A percentile compares a stretch with the other conserved stretches of the same genome.
phyloP scores from a whole-genome alignment of 768 basidiomycete genomes.

The Trametes meyenii region DNA sequence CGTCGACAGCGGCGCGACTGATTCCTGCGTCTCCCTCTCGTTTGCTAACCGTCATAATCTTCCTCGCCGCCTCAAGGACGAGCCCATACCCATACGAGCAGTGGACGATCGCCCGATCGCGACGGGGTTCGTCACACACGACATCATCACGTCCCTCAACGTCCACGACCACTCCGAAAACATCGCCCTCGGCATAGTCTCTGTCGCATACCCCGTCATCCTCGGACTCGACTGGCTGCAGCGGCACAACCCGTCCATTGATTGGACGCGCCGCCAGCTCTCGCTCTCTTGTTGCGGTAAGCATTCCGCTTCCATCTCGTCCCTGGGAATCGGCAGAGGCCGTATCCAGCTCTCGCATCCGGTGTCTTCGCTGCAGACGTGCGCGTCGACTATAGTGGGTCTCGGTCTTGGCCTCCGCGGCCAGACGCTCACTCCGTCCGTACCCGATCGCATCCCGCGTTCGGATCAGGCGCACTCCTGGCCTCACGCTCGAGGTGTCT shows the following conservation, averaged over 20 bases:
- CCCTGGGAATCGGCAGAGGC: conserved; percentile 32
- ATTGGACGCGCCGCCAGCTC: conserved; percentile 37
- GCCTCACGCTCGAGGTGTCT: background rate
- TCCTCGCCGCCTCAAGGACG: conserved; percentile 24
- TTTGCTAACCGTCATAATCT: conserved; percentile 39
- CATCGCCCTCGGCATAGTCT: conserved; percentile 35
- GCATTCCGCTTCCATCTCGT: conserved; percentile 26
- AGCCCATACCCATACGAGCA: conserved; percentile 39
- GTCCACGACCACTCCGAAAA: conserved; percentile 34
- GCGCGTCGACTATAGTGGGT: conserved; percentile 30
- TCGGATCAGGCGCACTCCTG: background rate
- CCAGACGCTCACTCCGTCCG: background rate
- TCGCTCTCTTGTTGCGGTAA: conserved; percentile 25
- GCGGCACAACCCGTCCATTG: conserved; percentile 39
- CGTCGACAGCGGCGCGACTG: conserved; percentile 40
- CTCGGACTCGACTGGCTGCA: conserved; percentile 43
- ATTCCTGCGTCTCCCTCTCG: conserved; percentile 40
- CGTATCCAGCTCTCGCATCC: conserved; percentile 17
- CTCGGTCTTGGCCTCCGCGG: conserved; percentile 26
- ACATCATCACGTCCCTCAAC: conserved; percentile 31
- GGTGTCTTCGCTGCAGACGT: background rate
- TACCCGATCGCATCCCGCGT: background rate
- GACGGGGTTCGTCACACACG: conserved; percentile 41
- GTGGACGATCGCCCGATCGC: conserved; percentile 42
- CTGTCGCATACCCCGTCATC: conserved; percentile 39